Percentiles rank a stretch among this genome's conserved stretches.
These are phyloP conservation scores for Linum tenue DNA, from an alignment of 345 rosid genomes.

Conservation along the genomic window DNA sequence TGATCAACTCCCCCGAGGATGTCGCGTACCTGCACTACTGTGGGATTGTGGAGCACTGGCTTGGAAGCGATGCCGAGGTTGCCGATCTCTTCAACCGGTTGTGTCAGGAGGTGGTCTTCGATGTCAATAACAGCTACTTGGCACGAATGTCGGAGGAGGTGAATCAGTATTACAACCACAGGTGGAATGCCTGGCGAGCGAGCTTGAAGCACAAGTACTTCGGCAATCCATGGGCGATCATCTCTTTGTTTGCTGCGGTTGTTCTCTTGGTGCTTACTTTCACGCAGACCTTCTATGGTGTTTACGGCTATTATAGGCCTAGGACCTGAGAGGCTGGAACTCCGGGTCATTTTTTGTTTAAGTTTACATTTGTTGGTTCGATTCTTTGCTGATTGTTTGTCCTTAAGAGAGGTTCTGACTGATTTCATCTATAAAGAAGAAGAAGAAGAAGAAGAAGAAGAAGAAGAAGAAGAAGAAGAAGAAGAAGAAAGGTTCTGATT, in stretches of 20 bases:
- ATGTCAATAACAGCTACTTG: slow-evolving; percentile 58
- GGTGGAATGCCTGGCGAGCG: slow-evolving; percentile 86
- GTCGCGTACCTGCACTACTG: slow-evolving; percentile 69
- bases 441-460: no score
- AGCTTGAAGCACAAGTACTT: slow-evolving; percentile 70
- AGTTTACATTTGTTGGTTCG: background rate
- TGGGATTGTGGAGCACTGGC: slow-evolving; percentile 79
- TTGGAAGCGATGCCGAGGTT: slow-evolving; percentile 76
- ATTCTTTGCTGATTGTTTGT: no score
- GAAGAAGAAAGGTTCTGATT: no score
- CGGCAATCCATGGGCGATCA: slow-evolving; percentile 73
- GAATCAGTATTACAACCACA: slow-evolving; percentile 52
- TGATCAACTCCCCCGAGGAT: slow-evolving; percentile 73
- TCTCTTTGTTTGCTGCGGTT: slow-evolving; percentile 62
- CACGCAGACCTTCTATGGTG: slow-evolving; percentile 60
- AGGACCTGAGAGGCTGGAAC: slow-evolving; percentile 29
- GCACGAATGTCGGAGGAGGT: slow-evolving; percentile 54
- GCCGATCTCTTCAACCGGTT: slow-evolving; percentile 79
- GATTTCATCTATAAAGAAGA: no score
- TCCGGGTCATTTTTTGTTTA: background rate
- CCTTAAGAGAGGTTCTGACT: no score
- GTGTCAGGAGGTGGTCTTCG: slow-evolving; percentile 82
- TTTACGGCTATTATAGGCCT: slow-evolving; percentile 58
- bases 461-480: no score
- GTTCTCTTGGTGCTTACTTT: slow-evolving; percentile 59